Percentiles rank a stretch among this genome's conserved stretches.
These are phyloP conservation scores for Lipomyces chichibuensis DNA, from an alignment of 805 yeast species.

Conservation along the genomic window DNA sequence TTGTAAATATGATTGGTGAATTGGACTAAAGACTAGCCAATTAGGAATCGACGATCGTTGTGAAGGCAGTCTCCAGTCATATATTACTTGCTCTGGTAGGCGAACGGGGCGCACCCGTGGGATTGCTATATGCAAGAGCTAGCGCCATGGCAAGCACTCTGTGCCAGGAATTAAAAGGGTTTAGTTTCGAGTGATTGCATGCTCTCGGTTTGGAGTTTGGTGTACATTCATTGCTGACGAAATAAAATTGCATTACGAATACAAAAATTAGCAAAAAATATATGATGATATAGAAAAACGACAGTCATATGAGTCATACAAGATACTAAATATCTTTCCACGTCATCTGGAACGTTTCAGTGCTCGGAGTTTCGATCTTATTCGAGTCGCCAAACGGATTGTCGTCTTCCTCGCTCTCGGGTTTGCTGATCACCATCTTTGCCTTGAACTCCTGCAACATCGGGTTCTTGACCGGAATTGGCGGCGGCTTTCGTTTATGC, in stretches of 20 bases:
- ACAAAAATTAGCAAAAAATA: neutral
- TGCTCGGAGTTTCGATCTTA: conserved; percentile 36
- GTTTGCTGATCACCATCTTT: conserved; percentile 26
- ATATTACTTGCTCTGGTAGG: conserved; percentile 39
- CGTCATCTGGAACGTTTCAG: conserved; percentile 22
- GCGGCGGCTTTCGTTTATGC: conserved; percentile 37
- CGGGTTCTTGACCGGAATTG: conserved; percentile 36
- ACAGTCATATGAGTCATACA: neutral
- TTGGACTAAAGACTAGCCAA: conserved; percentile 24
- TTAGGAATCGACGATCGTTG: conserved; percentile 29
- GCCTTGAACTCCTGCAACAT: conserved; percentile 26
- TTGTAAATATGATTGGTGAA: neutral
- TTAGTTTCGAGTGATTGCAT: conserved; percentile 22
- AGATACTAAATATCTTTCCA: conserved; percentile 23
- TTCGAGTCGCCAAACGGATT: conserved; percentile 60
- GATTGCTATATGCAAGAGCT: conserved; percentile 37
- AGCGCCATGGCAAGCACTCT: conserved; percentile 38
- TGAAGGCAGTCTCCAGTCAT: conserved; percentile 16
- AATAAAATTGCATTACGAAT: neutral
- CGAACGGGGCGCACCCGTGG: conserved; percentile 39
- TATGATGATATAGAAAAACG: too few relatives aligned
- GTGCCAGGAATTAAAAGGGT: conserved; percentile 37
- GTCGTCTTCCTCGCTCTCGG: conserved; percentile 39
- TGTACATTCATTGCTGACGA: neutral
- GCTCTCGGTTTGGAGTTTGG: neutral